Conservation (phyloP, 306 rosid species). For the Vigna hirtella region DNA sequence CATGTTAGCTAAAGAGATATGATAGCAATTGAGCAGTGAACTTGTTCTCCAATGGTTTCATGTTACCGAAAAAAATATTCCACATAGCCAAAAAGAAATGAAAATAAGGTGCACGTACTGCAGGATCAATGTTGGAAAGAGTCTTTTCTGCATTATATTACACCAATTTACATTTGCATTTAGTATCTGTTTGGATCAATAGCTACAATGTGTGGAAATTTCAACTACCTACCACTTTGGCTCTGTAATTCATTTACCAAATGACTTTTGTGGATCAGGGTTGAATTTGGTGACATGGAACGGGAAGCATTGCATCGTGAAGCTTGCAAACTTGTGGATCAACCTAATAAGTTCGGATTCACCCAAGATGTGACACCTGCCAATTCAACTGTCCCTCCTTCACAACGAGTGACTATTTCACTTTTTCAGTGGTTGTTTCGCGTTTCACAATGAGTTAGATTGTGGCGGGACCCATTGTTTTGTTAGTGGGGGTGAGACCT, state of each 20-base stretch:
- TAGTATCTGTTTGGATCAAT: constrained; percentile 25
- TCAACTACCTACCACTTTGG: constrained; percentile 17
- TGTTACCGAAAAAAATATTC: background rate
- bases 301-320: constrained; percentile 67
- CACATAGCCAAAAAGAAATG: constrained; percentile 5
- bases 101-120: constrained; percentile 11
- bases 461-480: constrained; percentile 27
- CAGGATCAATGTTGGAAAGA: constrained; percentile 27
- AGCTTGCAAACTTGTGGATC: constrained; percentile 83
- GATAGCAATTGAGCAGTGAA: constrained; percentile 26
- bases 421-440: constrained; percentile 14
- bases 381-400: constrained; percentile 44
- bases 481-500: constrained; percentile 45
- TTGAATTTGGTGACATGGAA: constrained; percentile 77
- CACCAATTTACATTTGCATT: constrained; percentile 15
- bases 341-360: constrained; percentile 73
- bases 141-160: constrained; percentile 17
- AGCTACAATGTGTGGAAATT: constrained; percentile 21
- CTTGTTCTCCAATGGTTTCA: constrained; percentile 19
- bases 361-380: constrained; percentile 52
- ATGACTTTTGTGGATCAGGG: constrained; percentile 59
- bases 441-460: constrained; percentile 27
- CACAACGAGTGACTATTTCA: constrained; percentile 33
- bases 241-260: constrained; percentile 18
- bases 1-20: background rate